Evolutionary conservation across 306 rosid genomes (phyloP), one percentile per base, ranked within the genome.

Genomic region (Cotoneaster glaucophyllus): DNA sequence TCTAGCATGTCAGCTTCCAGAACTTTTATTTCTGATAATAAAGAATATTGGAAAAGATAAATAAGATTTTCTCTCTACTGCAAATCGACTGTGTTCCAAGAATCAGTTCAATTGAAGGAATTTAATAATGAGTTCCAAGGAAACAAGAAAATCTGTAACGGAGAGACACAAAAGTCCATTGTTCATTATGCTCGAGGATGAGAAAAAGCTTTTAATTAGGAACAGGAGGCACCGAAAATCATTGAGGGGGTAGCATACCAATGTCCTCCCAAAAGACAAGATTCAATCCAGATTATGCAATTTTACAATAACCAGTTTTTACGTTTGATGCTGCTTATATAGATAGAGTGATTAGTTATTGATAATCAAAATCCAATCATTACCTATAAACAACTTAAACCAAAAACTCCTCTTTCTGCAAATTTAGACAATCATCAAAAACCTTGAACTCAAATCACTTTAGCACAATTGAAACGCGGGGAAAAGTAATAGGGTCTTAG

Each of bases 1-100:
- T 92, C 92, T 83, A 94, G 92, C 98, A 94, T 94, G 85, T 92
- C 95, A 80, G 96, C 98, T 83, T 92, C 91, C 86, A 82, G 85
- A 84, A 92, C 97, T 87, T 91, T 90, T 56, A 94, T 88, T 82
- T 86, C 98, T 94, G 87, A 79, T 41, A 41, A 84, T 50, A 66
- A 74, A 86, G 79, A 67, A 54, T 28, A 44, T 53, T 69, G 25
- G 59, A 54, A 73, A 45, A 45, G 15, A 54, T 52, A 41, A 52
- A 5, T 22, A 53, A 54, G 52, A 28, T 29, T 32, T 34, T 32
- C 26, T 53, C 52, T 63, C 22, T 34, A 1, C 19, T 11, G 32
- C 61, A 28, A 53, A 8, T 71, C 26, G 2, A 45, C 21, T 28
- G 7, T 44, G 37, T 32, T 62, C 56, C 45, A 2, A 7, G 37